Base-by-base conservation (phyloP, 192 early-diverging fungal genomes). In the Kickxella alabastrina region DNA sequence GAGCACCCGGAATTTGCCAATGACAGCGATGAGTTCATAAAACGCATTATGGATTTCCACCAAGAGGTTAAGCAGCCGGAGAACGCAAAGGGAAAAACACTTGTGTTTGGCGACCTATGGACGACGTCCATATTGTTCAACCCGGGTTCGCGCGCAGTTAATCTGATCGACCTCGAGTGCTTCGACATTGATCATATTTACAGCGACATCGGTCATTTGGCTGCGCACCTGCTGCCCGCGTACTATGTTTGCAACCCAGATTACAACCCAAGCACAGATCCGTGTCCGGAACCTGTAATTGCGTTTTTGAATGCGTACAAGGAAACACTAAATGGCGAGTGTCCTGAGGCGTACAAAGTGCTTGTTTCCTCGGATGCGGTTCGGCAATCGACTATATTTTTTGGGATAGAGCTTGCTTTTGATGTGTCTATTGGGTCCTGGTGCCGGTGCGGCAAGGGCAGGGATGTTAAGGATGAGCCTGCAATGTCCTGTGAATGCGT, bases 61-160 rank as follows among this genome's bases (percentile, higher is more conserved):
- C n/a, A n/a, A n/a, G 12, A 32, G 21, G 17, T 9, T 18, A 18
- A 6, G 25, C 5, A 32, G 2, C 13, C 23, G 29, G 21, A 44
- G 10, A 24, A 41, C 52, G 23, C 48, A 43, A 40, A 35, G 6
- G 10, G 8, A 9, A 49, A 49, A 37, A 49, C 47, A 1, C 6
- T 69, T 28, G 23, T 57, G 43, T 70, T 70, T 59, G 67, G 67
- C 26, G 59, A 70, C 18, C 46, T 70, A 15, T 70, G 67, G 59
- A 44, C 59, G 0, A 55, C 59, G 6, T 57, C 59, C 0, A 25
- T 62, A 5, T 46, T 70, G 32, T 54, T 59, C 18, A 51, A 70
- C 28, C 27, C 15, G 6, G n/a, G 17, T 10, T 27, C 27, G 22
- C 34, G 26, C 8, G 15, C 39, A 8, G 40, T 70, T 24, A 58